Base-by-base conservation (phyloP, 345 rosid species). In the Arabidopsis suecica region DNA sequence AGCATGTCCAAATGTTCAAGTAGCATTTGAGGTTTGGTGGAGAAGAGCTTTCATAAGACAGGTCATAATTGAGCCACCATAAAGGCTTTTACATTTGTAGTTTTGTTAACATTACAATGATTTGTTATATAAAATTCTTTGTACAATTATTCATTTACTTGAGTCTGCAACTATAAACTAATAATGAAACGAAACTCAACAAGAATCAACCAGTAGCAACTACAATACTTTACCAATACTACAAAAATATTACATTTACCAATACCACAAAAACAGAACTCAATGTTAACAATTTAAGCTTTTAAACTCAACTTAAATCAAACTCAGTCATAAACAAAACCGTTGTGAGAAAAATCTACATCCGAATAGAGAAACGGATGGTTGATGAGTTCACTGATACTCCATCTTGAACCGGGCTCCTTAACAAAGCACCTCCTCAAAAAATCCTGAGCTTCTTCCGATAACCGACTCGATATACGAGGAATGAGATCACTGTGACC, bases 391-490 rank as follows among this genome's bases (percentile, higher is more conserved):
- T 38, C 37, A 32, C 0, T 11, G 32, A 56, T 56, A 12, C 4
- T 9, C 61, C 61, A 56, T 38, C 61, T 56, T 1, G 38, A 32
- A 7, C 20, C 6, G 14, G 61, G 40, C 22, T 56, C 38, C 22
- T 4, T 56, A 7, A 56, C 68, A 40, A 73, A 73, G 12, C 77
- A 73, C 4, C 34, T 53, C 25, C 11, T 53, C 36, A 73, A n/a
- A 44, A 73, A 73, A 3, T 53, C 70, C 30, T 13, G 11, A 1
- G 69, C 77, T 14, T 73, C 63, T 40, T 8, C 33, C 8, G 77
- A 73, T 38, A 73, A 12, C 36, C 23, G 51, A 30, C 7, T 51
- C 23, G 70, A 55, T 4, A 73, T 44, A 5, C 5, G 5, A 12
- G 77, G 70, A 14, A 42, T 62, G 4, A 32, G 9, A 40, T 30